Base-by-base conservation (phyloP, 345 rosid species). In the Stellera chamaejasme region DNA sequence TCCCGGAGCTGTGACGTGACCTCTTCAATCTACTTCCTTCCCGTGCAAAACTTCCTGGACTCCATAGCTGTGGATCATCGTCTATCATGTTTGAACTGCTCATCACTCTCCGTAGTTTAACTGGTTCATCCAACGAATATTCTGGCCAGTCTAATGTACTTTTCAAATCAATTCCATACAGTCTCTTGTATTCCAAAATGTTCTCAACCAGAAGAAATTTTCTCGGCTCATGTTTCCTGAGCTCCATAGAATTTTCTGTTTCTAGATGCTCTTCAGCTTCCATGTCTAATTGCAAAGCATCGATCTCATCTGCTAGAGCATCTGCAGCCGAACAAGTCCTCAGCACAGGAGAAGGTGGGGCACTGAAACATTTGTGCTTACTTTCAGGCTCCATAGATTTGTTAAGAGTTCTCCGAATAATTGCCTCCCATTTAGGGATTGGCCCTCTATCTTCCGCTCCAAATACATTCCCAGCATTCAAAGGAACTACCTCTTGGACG, bases 401-500 rank as follows among this genome's bases (percentile, higher is more conserved):
- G 84, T 94, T 94, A 42, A 94, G 66, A n/a, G 96, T 85, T 78
- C 71, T 83, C 48, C 97, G 80, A 56, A 94, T 87, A 69, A 85
- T 71, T 32, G 87, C 81, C 72, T 94, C 99, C 99, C 99, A 94
- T 70, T 72, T 85, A 0, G 77, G 83, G 64, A 94, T 94, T 10
- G 97, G 99, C 60, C 83, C 74, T 66, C 54, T 67, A 52, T 88
- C 94, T 78, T 94, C 99, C 46, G 97, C 95, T 58, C 99, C 99
- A 5, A 94, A 72, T 16, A 94, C 93, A 52, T 94, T 94, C 36
- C 90, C 97, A 25, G 99, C 96, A 78, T 69, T 94, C 81, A 94
- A 50, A 41, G 99, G 97, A 60, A 94, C 99, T 14, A 94, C 89
- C 79, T 94, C 99, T 66, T 94, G 97, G 65, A 94, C 87, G 59